Percentiles rank a stretch among this genome's conserved stretches.
These are phyloP conservation scores for Colletotrichum eremochloae DNA, from an alignment of 2,329 filamentous ascomycete species.

Conservation along the genomic window DNA sequence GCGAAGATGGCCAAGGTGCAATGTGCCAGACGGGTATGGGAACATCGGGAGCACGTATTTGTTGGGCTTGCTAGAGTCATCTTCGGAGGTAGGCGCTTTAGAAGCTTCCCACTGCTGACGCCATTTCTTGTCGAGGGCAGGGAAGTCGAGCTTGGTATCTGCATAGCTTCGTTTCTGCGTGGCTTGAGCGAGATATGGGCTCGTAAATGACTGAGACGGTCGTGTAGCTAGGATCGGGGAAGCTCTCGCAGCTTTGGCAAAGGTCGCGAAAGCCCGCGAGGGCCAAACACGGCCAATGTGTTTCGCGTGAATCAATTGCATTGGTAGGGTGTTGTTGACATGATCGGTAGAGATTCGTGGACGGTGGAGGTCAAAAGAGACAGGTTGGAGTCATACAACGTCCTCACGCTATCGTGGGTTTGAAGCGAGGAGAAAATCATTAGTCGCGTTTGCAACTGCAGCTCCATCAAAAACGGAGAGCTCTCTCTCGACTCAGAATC, in stretches of 20 bases:
- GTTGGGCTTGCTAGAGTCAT: conserved; percentile 43
- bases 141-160: conserved; percentile 58
- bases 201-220: conserved; percentile 29
- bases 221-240: conserved; percentile 20
- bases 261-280: conserved; percentile 18
- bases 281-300: conserved; percentile 44
- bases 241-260: conserved; percentile 21
- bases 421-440: neutral
- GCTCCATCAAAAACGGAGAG: conserved; percentile 38
- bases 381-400: conserved; percentile 23
- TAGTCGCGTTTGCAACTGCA: conserved; percentile 33
- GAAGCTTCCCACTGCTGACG: conserved; percentile 58
- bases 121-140: conserved; percentile 66
- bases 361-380: neutral
- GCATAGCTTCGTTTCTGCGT: conserved; percentile 53
- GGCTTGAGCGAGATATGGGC: conserved; percentile 14
- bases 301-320: conserved; percentile 49
- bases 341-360: conserved; percentile 30
- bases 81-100: conserved; percentile 38
- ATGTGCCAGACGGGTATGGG: conserved; percentile 87
- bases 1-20: conserved; percentile 89
- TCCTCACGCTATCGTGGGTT: conserved; percentile 19
- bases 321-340: conserved; percentile 44
- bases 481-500: conserved; percentile 28
- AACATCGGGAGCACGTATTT: conserved; percentile 91